Conservation (phyloP, 352 stramenopile genomes). For the Phytophthora hybrid region DNA sequence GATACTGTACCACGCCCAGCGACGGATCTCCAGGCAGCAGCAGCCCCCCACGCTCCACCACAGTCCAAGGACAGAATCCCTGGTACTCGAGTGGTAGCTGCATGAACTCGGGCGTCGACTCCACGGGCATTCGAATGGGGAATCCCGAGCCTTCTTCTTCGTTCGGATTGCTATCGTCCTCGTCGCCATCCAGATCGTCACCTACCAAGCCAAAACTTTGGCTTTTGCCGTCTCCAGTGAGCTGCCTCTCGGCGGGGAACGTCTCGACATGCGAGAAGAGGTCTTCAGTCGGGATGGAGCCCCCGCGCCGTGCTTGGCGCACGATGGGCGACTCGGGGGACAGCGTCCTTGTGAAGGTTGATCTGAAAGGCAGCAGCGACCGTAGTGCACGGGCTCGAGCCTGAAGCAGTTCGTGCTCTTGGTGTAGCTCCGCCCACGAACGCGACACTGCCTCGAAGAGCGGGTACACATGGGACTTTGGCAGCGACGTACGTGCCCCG, state of each 20-base stretch:
- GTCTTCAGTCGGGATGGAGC: constrained; percentile 69
- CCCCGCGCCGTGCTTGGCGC: constrained; percentile 57
- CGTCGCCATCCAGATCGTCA: constrained; percentile 40
- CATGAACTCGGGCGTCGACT: constrained; percentile 95
- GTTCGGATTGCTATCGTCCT: constrained; percentile 46
- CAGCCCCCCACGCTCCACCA: constrained; percentile 89
- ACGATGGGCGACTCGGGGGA: constrained; percentile 64
- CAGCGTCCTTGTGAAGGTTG: constrained; percentile 72
- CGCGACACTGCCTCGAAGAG: constrained; percentile 92
- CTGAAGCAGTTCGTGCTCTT: constrained; percentile 78
- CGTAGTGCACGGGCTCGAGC: constrained; percentile 73
- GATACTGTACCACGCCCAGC: constrained; percentile 92
- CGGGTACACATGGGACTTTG: constrained; percentile 95
- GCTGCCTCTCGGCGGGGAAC: constrained; percentile 55
- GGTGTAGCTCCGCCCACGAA: constrained; percentile 84
- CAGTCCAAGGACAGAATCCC: constrained; percentile 94
- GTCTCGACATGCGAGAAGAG: constrained; percentile 76
- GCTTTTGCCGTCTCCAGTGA: constrained; percentile 31
- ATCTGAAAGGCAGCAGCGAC: constrained; percentile 78
- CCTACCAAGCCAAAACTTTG: constrained; percentile 21
- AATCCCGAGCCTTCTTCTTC: constrained; percentile 55
- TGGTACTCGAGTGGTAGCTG: constrained; percentile 95
- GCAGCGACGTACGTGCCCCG: constrained; percentile 84
- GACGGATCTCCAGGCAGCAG: constrained; percentile 92
- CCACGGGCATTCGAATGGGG: constrained; percentile 89